These are phyloP conservation scores for Fusarium mundagurra DNA, from an alignment of 2,329 filamentous ascomycete genomes.

Conservation along the genomic window DNA sequence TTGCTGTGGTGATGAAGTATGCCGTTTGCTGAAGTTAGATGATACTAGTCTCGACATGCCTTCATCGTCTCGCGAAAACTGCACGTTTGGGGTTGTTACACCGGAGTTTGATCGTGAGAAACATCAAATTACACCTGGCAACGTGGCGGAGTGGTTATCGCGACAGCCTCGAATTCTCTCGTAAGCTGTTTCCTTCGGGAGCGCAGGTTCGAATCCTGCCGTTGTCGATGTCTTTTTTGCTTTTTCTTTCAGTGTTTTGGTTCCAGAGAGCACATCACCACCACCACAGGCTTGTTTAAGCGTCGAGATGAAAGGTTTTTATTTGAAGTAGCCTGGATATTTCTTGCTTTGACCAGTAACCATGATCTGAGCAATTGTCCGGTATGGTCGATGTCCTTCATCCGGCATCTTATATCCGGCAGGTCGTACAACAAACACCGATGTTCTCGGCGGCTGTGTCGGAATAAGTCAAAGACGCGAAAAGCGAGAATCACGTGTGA, in stretches of 20 bases:
- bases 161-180: neutral
- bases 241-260: neutral
- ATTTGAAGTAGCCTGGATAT: neutral
- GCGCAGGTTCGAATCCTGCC: constrained; percentile 8
- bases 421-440: neutral
- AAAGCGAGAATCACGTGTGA: neutral
- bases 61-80: neutral
- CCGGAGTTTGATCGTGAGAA: too few species aligned
- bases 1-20: neutral
- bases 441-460: neutral
- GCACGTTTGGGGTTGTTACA: rapidly evolving
- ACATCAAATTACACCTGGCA: neutral
- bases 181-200: neutral
- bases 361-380: neutral
- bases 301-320: neutral
- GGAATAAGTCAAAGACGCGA: neutral
- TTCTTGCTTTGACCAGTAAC: too few species aligned
- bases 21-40: neutral
- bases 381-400: neutral
- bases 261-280: neutral
- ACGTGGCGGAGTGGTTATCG: constrained; percentile 8
- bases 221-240: neutral
- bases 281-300: neutral
- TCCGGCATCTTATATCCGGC: neutral
- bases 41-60: neutral